These are phyloP conservation scores for Dipteronia dyeriana DNA, from an alignment of 345 rosid genomes.

Conservation along the genomic window DNA sequence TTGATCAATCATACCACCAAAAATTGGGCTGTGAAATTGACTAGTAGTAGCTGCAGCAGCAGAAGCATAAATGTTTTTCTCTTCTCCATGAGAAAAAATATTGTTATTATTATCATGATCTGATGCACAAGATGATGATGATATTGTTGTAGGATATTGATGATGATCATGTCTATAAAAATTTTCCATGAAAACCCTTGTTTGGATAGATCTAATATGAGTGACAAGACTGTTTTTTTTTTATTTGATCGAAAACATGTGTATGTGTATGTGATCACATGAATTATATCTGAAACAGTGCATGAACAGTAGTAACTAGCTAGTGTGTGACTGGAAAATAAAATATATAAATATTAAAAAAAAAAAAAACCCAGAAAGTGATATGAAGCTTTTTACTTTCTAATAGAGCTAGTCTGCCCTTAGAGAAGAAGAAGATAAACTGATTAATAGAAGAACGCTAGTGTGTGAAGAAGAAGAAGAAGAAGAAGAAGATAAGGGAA, in stretches of 20 bases:
- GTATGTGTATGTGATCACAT: not conserved
- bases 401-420: not conserved
- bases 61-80: not conserved
- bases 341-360: no score
- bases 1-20: slow-evolving; percentile 25
- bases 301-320: not conserved
- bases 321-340: not conserved
- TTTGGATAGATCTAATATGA: not conserved
- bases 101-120: not conserved
- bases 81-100: slow-evolving; percentile 7
- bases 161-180: slow-evolving; percentile 34
- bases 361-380: not conserved
- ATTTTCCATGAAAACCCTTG: slow-evolving; percentile 39
- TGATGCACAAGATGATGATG: slow-evolving; percentile 17
- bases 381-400: no score
- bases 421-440: not conserved
- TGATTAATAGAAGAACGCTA: no score
- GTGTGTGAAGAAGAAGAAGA: no score
- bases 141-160: not conserved
- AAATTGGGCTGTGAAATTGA: slow-evolving; percentile 24
- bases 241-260: no score
- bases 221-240: not conserved
- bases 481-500: not conserved
- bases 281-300: not conserved
- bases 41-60: not conserved